Percentiles rank a stretch among this genome's conserved stretches.
Conservation (phyloP, 1,284 basidiomycete genomes). For the Heterobasidion irregulare region DNA sequence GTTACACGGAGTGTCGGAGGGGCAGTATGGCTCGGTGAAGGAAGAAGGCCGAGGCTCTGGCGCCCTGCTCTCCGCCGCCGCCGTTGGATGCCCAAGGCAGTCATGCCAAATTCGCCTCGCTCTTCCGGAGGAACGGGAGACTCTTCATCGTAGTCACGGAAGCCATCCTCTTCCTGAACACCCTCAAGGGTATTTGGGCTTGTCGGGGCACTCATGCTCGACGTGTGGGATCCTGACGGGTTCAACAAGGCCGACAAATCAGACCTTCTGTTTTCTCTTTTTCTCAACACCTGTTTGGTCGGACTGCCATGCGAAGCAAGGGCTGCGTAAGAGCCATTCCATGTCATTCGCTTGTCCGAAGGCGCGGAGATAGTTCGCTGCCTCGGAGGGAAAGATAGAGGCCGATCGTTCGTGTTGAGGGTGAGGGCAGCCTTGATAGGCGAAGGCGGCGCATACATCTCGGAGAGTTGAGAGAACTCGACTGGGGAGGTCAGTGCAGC, state of each 20-base stretch:
- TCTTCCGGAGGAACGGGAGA: slow-evolving; percentile 10
- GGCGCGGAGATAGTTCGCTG: slow-evolving; percentile 16
- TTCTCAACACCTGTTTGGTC: slow-evolving; percentile 29
- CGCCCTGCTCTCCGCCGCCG: slow-evolving; percentile 40
- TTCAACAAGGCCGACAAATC: slow-evolving; percentile 42
- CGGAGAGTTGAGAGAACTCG: slow-evolving; percentile 63
- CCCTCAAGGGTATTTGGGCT: slow-evolving; percentile 26
- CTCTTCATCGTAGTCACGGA: slow-evolving; percentile 9
- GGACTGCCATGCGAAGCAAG: slow-evolving; percentile 38
- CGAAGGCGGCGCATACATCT: slow-evolving; percentile 79
- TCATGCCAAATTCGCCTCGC: slow-evolving; percentile 41
- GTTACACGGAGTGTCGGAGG: slow-evolving; percentile 11
- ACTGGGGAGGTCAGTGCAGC: slow-evolving; percentile 62
- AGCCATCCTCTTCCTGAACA: slow-evolving; percentile 31
- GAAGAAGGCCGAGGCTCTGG: slow-evolving; percentile 12
- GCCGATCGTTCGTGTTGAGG: slow-evolving; percentile 30
- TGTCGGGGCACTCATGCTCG: slow-evolving; percentile 36
- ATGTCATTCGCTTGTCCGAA: slow-evolving; percentile 56
- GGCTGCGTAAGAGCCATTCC: slow-evolving; percentile 58
- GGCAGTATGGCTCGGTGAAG: slow-evolving; percentile 17
- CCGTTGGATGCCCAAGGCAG: slow-evolving; percentile 50
- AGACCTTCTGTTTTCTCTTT: slow-evolving; percentile 43
- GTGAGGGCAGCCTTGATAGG: slow-evolving; percentile 35
- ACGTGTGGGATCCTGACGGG: slow-evolving; percentile 9
- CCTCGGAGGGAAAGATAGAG: slow-evolving; percentile 22